These are phyloP conservation scores for Rubia tinctorum DNA, from an alignment of 305 asterid genomes.

Conservation along the genomic window DNA sequence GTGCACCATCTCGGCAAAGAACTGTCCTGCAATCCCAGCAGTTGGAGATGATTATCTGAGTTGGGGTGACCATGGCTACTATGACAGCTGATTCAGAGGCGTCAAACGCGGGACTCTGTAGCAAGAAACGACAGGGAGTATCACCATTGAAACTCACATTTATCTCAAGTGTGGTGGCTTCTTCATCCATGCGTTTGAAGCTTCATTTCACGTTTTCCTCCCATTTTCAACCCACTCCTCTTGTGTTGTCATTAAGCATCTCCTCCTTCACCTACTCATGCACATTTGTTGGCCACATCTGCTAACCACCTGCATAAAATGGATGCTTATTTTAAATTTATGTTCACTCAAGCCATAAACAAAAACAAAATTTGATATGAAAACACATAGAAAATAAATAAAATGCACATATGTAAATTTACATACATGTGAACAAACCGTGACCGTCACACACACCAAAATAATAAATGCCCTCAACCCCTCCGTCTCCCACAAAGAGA, in stretches of 20 bases:
- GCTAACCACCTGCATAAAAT: slow-evolving; percentile 45
- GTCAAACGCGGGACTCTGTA: slow-evolving; percentile 56
- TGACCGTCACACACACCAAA: slow-evolving; percentile 80
- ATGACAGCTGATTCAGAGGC: slow-evolving; percentile 79
- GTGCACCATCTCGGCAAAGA: slow-evolving; percentile 63
- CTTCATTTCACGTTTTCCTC: slow-evolving; percentile 55
- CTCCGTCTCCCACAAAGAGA: slow-evolving; percentile 72
- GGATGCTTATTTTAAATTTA: not conserved
- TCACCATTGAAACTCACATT: slow-evolving; percentile 8
- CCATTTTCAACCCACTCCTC: slow-evolving; percentile 27
- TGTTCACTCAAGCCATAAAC: not conserved
- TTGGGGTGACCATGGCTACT: slow-evolving; percentile 51
- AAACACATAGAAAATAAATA: no score
- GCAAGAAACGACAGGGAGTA: slow-evolving; percentile 61
- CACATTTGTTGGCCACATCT: no score
- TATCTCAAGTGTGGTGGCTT: slow-evolving; percentile 36
- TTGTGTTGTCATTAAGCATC: slow-evolving; percentile 16
- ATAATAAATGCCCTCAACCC: slow-evolving; percentile 40
- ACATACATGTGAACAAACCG: slow-evolving; percentile 84
- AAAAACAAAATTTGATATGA: not conserved
- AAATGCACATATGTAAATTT: not conserved
- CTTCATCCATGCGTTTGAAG: slow-evolving; percentile 70
- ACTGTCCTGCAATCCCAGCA: slow-evolving; percentile 84
- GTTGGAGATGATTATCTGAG: slow-evolving; percentile 54
- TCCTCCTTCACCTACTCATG: slow-evolving; percentile 73